Percentiles rank a stretch among this genome's conserved stretches.
phyloP scores from a whole-genome alignment of 306 rosid genomes.

The Dalbergia cochinchinensis region DNA sequence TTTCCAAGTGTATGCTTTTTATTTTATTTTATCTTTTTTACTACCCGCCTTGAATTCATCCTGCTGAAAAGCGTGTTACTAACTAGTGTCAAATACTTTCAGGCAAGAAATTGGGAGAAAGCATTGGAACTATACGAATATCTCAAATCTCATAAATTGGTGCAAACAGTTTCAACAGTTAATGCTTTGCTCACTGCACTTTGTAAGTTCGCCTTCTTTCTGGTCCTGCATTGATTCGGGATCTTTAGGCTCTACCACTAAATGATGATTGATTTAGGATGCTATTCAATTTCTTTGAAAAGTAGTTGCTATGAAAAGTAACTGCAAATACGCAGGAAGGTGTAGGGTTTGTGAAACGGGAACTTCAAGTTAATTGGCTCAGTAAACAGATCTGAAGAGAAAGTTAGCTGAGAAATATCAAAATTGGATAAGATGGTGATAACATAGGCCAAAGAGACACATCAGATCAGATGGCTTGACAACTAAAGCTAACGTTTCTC shows the following conservation, averaged over 20 bases:
- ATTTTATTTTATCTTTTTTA: too few relatives aligned
- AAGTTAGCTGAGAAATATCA: conserved; percentile 17
- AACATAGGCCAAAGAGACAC: conserved; percentile 5
- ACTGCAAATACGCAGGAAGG: conserved; percentile 36
- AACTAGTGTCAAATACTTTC: conserved; percentile 52
- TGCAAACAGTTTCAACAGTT: conserved; percentile 77
- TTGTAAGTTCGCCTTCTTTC: conserved; percentile 64
- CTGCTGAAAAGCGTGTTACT: conserved; percentile 40
- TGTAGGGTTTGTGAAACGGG: conserved; percentile 1
- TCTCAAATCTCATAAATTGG: conserved; percentile 72
- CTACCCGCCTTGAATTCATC: conserved; percentile 37
- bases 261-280: conserved; percentile 28
- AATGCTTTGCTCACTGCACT: conserved; percentile 96
- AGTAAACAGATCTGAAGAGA: conserved; percentile 24
- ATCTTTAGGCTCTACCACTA: conserved; percentile 35
- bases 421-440: conserved; percentile 18
- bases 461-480: neutral
- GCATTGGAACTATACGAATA: conserved; percentile 81
- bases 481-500: conserved; percentile 20
- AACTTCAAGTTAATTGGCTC: conserved; percentile 32
- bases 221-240: conserved; percentile 16
- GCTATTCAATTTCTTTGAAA: conserved; percentile 30
- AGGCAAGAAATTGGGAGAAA: conserved; percentile 91
- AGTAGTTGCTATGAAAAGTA: conserved; percentile 1
- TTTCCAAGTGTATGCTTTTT: too few relatives aligned